Evolutionary conservation across 768 basidiomycete genomes (phyloP).

Genomic region (Kwoniella mangroviensis): DNA sequence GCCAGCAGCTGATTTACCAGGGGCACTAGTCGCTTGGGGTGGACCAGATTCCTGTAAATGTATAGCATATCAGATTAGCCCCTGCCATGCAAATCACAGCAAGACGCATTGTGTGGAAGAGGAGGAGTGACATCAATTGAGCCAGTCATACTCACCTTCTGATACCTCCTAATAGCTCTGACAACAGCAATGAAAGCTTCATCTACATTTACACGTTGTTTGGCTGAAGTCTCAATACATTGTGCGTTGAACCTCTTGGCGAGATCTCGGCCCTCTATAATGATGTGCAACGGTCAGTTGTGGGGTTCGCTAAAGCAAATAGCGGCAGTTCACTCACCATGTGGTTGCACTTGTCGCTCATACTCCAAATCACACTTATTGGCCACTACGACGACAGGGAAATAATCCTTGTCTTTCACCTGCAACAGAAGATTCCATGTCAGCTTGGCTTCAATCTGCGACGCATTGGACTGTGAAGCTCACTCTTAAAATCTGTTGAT

Average conservation of each 20-base stretch:
- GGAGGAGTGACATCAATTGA: background rate
- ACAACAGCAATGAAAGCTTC: slow-evolving; percentile 93
- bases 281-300: no score
- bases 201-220: slow-evolving; percentile 94
- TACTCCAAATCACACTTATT: slow-evolving; percentile 97
- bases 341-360: slow-evolving; percentile 93
- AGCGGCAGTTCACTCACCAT: no score
- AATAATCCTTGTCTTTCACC: slow-evolving; percentile 93
- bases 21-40: slow-evolving; percentile 33
- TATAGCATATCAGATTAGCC: no score
- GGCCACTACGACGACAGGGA: slow-evolving; percentile 95
- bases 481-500: slow-evolving; percentile 79
- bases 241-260: slow-evolving; percentile 93
- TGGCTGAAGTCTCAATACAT: slow-evolving; percentile 95
- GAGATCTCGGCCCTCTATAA: slow-evolving; percentile 90
- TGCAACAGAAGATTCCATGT: slow-evolving; percentile 57
- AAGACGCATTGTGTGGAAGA: background rate
- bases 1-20: slow-evolving; percentile 38
- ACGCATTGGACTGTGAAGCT: no score
- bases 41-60: slow-evolving; percentile 52
- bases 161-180: slow-evolving; percentile 89
- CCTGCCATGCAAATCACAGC: no score
- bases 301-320: no score
- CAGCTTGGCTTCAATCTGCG: no score
- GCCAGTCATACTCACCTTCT: slow-evolving; percentile 66